Evolutionary conservation across 495 filamentous ascomycete genomes (phyloP).

Genomic region (Ramalina intermedia): DNA sequence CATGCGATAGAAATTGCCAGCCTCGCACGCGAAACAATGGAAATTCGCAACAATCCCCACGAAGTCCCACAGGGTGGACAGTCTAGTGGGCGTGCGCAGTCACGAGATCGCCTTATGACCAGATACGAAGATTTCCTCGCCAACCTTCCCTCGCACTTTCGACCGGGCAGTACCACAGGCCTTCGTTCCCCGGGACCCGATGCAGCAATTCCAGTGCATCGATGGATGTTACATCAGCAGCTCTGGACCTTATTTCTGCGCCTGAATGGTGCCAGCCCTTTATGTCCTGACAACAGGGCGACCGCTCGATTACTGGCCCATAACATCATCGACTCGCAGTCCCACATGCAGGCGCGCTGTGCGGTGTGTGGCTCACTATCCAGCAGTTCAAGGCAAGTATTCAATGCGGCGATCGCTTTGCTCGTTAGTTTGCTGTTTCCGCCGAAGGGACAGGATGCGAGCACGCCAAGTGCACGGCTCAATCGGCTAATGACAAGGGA

Average conservation of each 20-base stretch:
- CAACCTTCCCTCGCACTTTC: conserved; percentile 16
- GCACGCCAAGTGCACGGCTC: conserved; percentile 6
- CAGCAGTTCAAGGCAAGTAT: conserved; percentile 11
- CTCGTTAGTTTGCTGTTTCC: conserved; percentile 13
- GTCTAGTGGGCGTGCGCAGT: not conserved
- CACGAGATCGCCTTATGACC: not conserved
- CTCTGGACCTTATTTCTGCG: conserved; percentile 21
- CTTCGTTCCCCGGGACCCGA: conserved; percentile 13
- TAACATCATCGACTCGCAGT: conserved; percentile 17
- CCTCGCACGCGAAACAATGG: conserved; percentile 17
- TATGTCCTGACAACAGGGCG: conserved; percentile 8
- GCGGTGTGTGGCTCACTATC: conserved; percentile 17
- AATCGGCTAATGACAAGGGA: conserved; percentile 17
- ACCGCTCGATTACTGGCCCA: conserved; percentile 18
- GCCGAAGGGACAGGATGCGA: not conserved
- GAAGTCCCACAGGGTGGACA: not conserved
- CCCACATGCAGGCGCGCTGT: conserved; percentile 17
- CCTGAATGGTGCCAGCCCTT: conserved; percentile 15
- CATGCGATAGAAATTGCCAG: conserved; percentile 13
- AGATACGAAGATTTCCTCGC: conserved; percentile 16
- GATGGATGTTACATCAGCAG: conserved; percentile 24
- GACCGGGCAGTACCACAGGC: conserved; percentile 16
- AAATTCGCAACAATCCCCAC: conserved; percentile 3
- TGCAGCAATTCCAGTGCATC: conserved; percentile 19
- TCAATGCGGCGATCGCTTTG: conserved; percentile 15